A percentile compares a stretch with the other conserved stretches of the same genome.
Conservation (phyloP, 805 yeast genomes). For the Wickerhamiella alocasiicola region DNA sequence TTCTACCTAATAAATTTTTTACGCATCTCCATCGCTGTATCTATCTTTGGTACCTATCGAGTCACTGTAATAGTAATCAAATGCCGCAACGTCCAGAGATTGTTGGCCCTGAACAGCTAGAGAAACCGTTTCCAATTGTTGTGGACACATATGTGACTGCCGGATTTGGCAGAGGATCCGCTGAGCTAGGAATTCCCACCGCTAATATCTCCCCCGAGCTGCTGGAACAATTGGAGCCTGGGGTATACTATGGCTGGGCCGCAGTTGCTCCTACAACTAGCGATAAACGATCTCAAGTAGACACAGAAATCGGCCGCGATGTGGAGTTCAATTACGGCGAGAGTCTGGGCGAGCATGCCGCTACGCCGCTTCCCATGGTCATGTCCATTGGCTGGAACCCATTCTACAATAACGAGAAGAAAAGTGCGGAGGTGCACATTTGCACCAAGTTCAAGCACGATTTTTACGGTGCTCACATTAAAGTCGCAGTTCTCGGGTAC, state of each 20-base stretch:
- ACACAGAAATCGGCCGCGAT: constrained; percentile 19
- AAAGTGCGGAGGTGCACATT: constrained; percentile 76
- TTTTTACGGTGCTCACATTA: constrained; percentile 75
- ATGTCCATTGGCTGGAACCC: constrained; percentile 97
- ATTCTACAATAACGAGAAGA: constrained; percentile 63
- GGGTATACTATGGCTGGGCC: constrained; percentile 85
- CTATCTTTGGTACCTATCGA: neutral
- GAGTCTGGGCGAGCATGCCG: constrained; percentile 29
- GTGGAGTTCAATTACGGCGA: constrained; percentile 55
- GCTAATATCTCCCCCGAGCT: constrained; percentile 66
- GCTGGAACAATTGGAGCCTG: constrained; percentile 42
- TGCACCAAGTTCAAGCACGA: constrained; percentile 53
- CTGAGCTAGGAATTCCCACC: constrained; percentile 90
- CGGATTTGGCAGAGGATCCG: constrained; percentile 93
- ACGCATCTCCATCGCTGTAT: too few species aligned
- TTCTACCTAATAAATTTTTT: neutral
- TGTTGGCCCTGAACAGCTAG: constrained; percentile 26
- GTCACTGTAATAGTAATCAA: too few species aligned
- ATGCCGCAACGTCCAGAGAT: constrained; percentile 25
- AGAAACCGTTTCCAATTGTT: constrained; percentile 29
- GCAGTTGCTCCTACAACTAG: constrained; percentile 7
- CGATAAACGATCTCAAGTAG: constrained; percentile 17
- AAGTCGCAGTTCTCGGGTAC: constrained; percentile 68
- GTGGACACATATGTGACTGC: constrained; percentile 38
- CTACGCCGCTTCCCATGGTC: constrained; percentile 66